These are phyloP conservation scores for Canna indica DNA, from an alignment of 176 grass and related monocot species.

Conservation along the genomic window DNA sequence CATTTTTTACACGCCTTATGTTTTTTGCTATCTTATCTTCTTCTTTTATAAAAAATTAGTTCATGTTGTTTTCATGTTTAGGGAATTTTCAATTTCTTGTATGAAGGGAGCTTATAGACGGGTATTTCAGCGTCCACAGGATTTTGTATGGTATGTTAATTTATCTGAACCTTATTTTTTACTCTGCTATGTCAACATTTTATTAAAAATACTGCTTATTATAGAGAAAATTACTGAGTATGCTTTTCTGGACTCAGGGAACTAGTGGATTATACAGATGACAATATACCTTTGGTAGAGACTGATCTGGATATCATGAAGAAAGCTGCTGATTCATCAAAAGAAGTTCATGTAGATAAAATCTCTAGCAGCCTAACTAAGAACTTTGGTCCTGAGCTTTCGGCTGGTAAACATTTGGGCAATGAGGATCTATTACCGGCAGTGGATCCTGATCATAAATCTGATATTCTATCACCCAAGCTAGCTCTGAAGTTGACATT, in stretches of 20 bases:
- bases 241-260: slow-evolving; percentile 45
- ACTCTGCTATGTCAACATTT: neutral
- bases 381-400: slow-evolving; percentile 26
- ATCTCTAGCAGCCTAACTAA: slow-evolving; percentile 9
- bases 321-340: slow-evolving; percentile 31
- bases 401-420: slow-evolving; percentile 17
- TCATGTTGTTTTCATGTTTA: slow-evolving; percentile 7
- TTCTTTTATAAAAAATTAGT: neutral
- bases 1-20: neutral
- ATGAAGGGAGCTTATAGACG: slow-evolving; percentile 88
- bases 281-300: slow-evolving; percentile 52
- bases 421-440: slow-evolving; percentile 11
- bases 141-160: slow-evolving; percentile 63
- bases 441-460: slow-evolving; percentile 27
- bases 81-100: slow-evolving; percentile 92
- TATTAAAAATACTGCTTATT: neutral
- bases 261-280: slow-evolving; percentile 63
- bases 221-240: neutral
- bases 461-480: slow-evolving; percentile 39
- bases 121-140: slow-evolving; percentile 78
- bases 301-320: slow-evolving; percentile 68
- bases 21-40: too few species aligned
- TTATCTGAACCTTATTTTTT: slow-evolving; percentile 16
- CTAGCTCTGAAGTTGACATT: slow-evolving; percentile 71
- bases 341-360: slow-evolving; percentile 30